Base-by-base conservation (phyloP, 1,284 basidiomycete genomes). In the Hortiboletus rubellus region DNA sequence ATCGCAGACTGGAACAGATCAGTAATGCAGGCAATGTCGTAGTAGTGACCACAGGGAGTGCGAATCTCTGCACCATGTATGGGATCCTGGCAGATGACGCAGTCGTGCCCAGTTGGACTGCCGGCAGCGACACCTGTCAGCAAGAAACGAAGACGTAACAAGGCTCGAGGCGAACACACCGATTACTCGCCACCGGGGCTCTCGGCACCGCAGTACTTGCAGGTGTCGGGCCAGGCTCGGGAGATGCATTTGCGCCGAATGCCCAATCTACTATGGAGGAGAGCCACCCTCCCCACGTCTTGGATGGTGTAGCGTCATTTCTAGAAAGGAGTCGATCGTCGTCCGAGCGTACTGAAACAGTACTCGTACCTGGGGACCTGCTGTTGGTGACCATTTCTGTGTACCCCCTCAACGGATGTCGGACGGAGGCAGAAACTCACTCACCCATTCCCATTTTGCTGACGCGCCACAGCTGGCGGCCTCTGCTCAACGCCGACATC, bases 31-130 rank as follows among this genome's bases (percentile, higher is more conserved):
- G 38, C 63, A n/a, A 63, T 63, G 55, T 76, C 75, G 59, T 79
- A 80, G 52, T 69, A 66, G 55, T 79, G 74, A 17, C 73, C 71
- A 52, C 78, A 79, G 1, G 76, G 74, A 2, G 72, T 73, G 17
- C 64, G 67, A 14, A 76, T 50, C 56, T 72, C 68, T 3, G 51
- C 56, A 18, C 70, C 71, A 30, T 44, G 48, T 46, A 78, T 77
- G 1, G 64, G 57, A 27, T 75, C 69, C 46, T 67, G 66, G 51
- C 77, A 79, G 17, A 76, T 72, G 5, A 74, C 71, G 62, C 77
- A 79, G n/a, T 71, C 61, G 30, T 74, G 70, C 11, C 70, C 70
- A n/a, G 72, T 72, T 8, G 47, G 61, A 38, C 71, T 73, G 43
- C 12, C 12, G 11, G 36, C 10, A 10, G 15, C 27, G 27, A 31